Evolutionary conservation across 2,329 filamentous ascomycete genomes (phyloP).

Genomic region (Microsporum canis): DNA sequence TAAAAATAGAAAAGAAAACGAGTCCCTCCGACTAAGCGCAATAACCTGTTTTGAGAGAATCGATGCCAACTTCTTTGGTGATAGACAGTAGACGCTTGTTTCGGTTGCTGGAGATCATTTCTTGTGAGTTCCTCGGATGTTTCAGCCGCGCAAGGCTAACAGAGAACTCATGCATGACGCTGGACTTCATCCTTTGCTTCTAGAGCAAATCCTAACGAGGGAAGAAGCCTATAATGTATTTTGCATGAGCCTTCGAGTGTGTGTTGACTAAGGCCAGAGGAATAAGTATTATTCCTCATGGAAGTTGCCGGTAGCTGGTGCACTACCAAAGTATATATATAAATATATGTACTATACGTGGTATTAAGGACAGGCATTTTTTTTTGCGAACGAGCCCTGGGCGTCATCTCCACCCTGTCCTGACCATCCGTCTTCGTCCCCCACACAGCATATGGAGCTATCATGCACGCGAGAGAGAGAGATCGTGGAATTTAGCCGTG

Average conservation of each 20-base stretch:
- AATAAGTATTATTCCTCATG: neutral
- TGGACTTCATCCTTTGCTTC: neutral
- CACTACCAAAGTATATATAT: neutral
- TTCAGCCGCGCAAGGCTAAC: slow-evolving; percentile 3
- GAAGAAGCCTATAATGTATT: neutral
- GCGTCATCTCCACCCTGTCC: neutral
- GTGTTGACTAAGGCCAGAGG: neutral
- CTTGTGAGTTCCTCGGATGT: slow-evolving; percentile 3
- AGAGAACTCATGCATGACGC: neutral
- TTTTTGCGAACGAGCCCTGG: neutral
- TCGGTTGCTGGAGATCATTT: neutral
- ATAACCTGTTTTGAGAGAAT: neutral
- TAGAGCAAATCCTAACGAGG: slow-evolving; percentile 3
- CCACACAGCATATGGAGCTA: neutral
- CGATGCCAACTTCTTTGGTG: neutral
- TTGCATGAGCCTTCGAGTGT: neutral
- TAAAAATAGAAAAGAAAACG: neutral
- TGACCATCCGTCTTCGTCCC: neutral
- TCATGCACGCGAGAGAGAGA: neutral
- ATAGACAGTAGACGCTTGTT: neutral
- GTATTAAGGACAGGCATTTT: neutral
- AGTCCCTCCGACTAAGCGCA: neutral
- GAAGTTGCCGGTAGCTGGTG: neutral
- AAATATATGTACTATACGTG: neutral
- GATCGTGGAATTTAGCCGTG: neutral